Evolutionary conservation across 2,329 filamentous ascomycete genomes (phyloP).

Genomic region (Alternaria sp.): DNA sequence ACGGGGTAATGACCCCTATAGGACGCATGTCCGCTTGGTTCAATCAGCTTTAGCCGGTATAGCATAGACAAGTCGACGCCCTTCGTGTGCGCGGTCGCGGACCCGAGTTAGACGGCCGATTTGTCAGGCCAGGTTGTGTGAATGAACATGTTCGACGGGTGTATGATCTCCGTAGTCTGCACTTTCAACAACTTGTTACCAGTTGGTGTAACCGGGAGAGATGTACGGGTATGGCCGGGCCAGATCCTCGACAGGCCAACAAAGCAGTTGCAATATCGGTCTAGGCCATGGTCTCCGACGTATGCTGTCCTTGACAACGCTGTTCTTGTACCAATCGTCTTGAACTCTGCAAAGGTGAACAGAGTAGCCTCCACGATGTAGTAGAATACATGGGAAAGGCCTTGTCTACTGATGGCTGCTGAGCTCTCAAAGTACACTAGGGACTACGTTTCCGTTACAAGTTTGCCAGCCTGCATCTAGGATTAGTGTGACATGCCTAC

Average conservation of each 20-base stretch:
- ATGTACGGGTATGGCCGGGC: background rate
- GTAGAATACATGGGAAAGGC: conserved; percentile 18
- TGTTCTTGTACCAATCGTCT: background rate
- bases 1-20: background rate
- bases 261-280: background rate
- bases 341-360: background rate
- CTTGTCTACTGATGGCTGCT: conserved; percentile 12
- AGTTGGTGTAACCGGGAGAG: background rate
- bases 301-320: background rate
- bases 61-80: background rate
- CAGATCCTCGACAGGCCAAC: background rate
- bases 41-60: background rate
- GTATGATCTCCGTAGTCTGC: background rate
- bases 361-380: conserved; percentile 10
- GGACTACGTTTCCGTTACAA: conserved; percentile 17
- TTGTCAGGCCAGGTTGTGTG: background rate
- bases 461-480: conserved; percentile 12
- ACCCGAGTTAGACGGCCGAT: background rate
- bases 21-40: background rate
- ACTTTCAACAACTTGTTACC: background rate
- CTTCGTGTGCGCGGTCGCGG: background rate
- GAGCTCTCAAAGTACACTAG: conserved; percentile 24
- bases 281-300: background rate
- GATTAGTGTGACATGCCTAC: background rate
- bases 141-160: background rate